Conservation (phyloP, 2,329 filamentous ascomycete genomes). For the Penicillium brasilianum region DNA sequence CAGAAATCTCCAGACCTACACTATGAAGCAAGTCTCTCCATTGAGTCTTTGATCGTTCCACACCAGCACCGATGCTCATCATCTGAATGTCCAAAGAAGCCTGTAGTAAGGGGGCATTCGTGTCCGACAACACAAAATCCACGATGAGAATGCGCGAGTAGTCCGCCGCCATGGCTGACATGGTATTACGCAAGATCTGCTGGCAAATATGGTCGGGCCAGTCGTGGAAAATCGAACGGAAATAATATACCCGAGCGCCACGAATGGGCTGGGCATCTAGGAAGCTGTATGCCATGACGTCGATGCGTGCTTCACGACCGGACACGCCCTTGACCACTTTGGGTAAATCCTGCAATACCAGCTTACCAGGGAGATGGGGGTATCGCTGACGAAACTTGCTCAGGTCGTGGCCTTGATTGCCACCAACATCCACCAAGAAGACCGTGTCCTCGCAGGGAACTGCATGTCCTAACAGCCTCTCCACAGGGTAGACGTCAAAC, state of each 20-base stretch:
- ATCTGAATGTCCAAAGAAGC: constrained; percentile 45
- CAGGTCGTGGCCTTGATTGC: constrained; percentile 48
- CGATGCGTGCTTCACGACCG: constrained; percentile 24
- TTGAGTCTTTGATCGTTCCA: constrained; percentile 41
- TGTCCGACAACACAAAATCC: constrained; percentile 43
- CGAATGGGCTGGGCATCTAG: constrained; percentile 40
- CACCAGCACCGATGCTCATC: constrained; percentile 45
- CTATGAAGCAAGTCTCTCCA: constrained; percentile 37
- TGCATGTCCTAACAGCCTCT: constrained; percentile 31
- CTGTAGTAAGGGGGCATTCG: constrained; percentile 34
- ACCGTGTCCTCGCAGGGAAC: constrained; percentile 33
- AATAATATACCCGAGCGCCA: constrained; percentile 43
- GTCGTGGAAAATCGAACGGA: constrained; percentile 46
- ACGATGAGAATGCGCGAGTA: constrained; percentile 43
- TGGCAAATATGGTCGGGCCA: constrained; percentile 43
- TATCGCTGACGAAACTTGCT: constrained; percentile 38
- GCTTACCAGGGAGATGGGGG: constrained; percentile 38
- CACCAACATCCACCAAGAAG: constrained; percentile 51
- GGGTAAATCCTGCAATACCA: constrained; percentile 51
- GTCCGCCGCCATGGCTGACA: constrained; percentile 37
- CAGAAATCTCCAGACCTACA: constrained; percentile 37
- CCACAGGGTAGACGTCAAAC: constrained; percentile 40
- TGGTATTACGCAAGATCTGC: constrained; percentile 40
- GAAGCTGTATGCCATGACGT: constrained; percentile 43
- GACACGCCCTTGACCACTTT: constrained; percentile 25